These are phyloP conservation scores for Ceratobasidium sp. DNA, from an alignment of 1,284 basidiomycete genomes.

Conservation along the genomic window DNA sequence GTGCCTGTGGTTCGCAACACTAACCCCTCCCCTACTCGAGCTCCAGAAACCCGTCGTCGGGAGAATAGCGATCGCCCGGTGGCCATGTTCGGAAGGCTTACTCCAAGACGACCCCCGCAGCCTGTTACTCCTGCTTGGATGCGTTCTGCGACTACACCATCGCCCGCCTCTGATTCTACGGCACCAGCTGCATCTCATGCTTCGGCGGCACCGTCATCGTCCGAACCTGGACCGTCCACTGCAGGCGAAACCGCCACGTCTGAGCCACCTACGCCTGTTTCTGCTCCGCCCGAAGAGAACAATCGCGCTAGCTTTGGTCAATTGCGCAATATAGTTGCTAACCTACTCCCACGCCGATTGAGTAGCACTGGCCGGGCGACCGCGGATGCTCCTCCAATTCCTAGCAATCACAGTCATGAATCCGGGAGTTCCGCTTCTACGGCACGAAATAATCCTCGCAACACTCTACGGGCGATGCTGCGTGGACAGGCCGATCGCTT, in stretches of 20 bases:
- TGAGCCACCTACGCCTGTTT: not conserved
- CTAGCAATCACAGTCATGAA: not conserved
- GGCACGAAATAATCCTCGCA: not conserved
- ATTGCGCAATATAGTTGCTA: slow-evolving; percentile 19
- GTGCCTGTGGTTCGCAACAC: too few species aligned
- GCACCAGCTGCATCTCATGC: not conserved
- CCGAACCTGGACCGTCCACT: not conserved
- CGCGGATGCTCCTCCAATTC: not conserved
- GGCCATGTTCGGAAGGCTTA: slow-evolving; percentile 30
- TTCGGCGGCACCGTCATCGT: not conserved
- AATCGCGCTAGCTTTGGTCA: slow-evolving; percentile 8
- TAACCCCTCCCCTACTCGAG: not conserved
- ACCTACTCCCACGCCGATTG: slow-evolving; percentile 27
- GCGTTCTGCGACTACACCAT: not conserved
- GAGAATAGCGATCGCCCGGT: slow-evolving; percentile 23
- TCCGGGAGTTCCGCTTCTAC: slow-evolving; percentile 7
- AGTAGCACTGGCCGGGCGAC: not conserved
- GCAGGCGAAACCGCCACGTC: not conserved
- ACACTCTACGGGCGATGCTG: slow-evolving; percentile 13
- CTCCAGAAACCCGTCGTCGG: not conserved
- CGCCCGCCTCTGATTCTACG: not conserved
- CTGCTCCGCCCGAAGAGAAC: not conserved
- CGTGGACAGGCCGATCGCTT: slow-evolving; percentile 3
- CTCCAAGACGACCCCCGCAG: slow-evolving; percentile 25
- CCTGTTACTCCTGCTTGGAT: slow-evolving; percentile 37